phyloP scores from a whole-genome alignment of 1,139 yeast species.

The Geotrichum restrictum region DNA sequence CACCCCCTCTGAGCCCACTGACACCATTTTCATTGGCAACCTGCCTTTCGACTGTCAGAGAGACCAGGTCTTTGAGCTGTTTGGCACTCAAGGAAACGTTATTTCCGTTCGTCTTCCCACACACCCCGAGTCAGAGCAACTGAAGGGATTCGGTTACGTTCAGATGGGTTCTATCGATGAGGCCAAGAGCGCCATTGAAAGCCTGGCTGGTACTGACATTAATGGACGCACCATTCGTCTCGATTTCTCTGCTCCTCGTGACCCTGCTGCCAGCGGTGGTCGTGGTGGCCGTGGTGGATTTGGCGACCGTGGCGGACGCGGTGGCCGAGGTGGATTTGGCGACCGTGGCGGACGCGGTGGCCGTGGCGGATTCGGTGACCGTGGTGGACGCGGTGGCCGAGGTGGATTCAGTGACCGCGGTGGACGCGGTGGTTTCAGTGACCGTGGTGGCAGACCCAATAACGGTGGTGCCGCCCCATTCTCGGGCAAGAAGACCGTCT shows the following conservation, averaged over 20 bases:
- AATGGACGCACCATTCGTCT: conserved; percentile 93
- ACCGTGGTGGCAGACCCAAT: conserved; percentile 47
- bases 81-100: conserved; percentile 74
- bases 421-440: conserved; percentile 41
- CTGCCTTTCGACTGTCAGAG: conserved; percentile 83
- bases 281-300: conserved; percentile 44
- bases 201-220: conserved; percentile 80
- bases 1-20: conserved; percentile 47
- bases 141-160: conserved; percentile 98
- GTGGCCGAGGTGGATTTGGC: conserved; percentile 46
- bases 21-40: conserved; percentile 93
- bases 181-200: conserved; percentile 85
- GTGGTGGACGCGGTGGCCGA: conserved; percentile 37
- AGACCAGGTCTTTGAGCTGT: conserved; percentile 67
- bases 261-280: conserved; percentile 41
- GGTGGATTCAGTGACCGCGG: conserved; percentile 45
- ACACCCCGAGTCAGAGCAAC: conserved; percentile 97
- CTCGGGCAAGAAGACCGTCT: conserved; percentile 20
- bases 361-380: conserved; percentile 40
- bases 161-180: conserved; percentile 83
- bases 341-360: conserved; percentile 36
- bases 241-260: conserved; percentile 91
- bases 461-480: conserved; percentile 32
- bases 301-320: conserved; percentile 35
- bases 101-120: conserved; percentile 93